Evolutionary conservation across 352 stramenopile species (phyloP), one percentile per base, ranked within the genome.

Genomic region (Phytophthora pluvialis): DNA sequence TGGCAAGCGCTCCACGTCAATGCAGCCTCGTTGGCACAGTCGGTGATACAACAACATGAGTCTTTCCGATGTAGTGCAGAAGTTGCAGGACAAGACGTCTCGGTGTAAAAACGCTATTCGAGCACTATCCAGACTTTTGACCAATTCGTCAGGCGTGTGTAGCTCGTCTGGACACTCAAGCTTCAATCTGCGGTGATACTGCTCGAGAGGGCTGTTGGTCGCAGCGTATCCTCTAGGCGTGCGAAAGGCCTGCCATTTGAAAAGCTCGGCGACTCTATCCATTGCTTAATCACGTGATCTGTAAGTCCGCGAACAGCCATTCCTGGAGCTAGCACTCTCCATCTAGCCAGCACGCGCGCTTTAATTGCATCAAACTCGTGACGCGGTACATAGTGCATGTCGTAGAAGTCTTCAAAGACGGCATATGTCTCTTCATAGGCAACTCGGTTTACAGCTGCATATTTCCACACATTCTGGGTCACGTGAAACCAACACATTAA

Each of bases 401-500:
- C 45, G n/a, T 64, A 64, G n/a, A 50, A n/a, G 21, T 47, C 43
- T 1, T 8, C 21, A 47, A 62, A 48, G 3, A 53, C 21, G 25
- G 32, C 6, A 2, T 29, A 9, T 28, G 43, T 42, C 28, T 63
- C 55, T 2, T 29, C 8, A 13, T 26, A 8, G 15, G 9, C 9
- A 10, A 63, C 55, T 48, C 16, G 5, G 11, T 33, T 32, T 12
- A 3, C 21, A 32, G n/a, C 12, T 15, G 25, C 11, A 29, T 53
- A 36, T 15, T 55, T 57, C 56, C 45, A 50, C 4, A 57, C 44
- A 12, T 64, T 64, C 36, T 51, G 26, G 12, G 36, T 36, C 0
- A 64, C 36, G 15, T 64, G 40, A 18, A 57, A 64, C 44, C 45
- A 50, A 12, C 45, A 64, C 43, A 51, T 50, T 12, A 57, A 12